These are phyloP conservation scores for Bolboschoenus planiculmis DNA, from an alignment of 176 grass and related monocot genomes.

Conservation along the genomic window DNA sequence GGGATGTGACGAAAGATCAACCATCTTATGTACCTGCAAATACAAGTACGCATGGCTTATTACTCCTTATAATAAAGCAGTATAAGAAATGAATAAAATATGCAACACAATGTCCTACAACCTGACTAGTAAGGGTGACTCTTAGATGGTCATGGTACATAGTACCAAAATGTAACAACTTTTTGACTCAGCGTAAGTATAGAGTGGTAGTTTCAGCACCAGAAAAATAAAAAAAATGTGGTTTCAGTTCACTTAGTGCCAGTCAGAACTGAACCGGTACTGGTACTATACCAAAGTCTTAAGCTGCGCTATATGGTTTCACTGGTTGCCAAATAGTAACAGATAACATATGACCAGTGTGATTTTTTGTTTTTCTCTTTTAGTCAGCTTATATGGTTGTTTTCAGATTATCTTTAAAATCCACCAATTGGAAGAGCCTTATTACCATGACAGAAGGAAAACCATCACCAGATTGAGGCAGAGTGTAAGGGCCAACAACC, in stretches of 20 bases:
- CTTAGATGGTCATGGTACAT: not conserved
- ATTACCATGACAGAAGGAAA: not conserved
- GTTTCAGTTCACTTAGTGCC: too few relatives aligned
- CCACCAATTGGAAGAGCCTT: not conserved
- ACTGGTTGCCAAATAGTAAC: not conserved
- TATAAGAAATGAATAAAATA: not conserved
- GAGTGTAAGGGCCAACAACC: slow-evolving; percentile 50
- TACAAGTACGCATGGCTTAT: not conserved
- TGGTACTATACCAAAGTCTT: not conserved
- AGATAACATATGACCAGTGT: not conserved
- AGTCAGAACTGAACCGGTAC: not conserved
- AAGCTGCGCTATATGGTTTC: not conserved
- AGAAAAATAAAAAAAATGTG: not conserved
- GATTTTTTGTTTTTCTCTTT: not conserved
- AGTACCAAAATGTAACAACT: too few relatives aligned
- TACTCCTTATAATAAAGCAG: not conserved
- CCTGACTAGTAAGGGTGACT: not conserved
- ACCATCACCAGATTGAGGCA: not conserved
- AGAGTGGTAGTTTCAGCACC: not conserved
- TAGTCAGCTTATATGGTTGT: not conserved
- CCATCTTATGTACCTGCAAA: slow-evolving; percentile 80
- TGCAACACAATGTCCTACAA: not conserved
- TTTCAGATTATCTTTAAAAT: not conserved
- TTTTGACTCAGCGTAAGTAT: not conserved
- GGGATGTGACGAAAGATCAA: slow-evolving; percentile 55